These are phyloP conservation scores for Parietaria judaica DNA, from an alignment of 306 rosid species.

Conservation along the genomic window DNA sequence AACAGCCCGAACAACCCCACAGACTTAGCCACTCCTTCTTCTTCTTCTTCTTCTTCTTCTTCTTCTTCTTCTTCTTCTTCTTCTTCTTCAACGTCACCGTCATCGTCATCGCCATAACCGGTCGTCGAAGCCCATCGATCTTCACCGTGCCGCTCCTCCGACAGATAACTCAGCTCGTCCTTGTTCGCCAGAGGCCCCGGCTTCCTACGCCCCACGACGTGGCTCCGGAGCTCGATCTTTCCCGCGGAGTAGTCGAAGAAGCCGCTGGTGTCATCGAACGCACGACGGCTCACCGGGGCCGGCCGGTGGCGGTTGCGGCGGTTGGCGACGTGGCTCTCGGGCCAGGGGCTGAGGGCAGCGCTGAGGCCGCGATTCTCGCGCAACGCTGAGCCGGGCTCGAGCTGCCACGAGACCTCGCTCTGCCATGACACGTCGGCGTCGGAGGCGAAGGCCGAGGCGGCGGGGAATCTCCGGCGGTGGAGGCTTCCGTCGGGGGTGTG, in stretches of 20 bases:
- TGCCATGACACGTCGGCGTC: constrained; percentile 71
- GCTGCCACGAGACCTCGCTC: constrained; percentile 73
- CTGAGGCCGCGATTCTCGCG: constrained; percentile 36
- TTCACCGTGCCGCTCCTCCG: constrained; percentile 16
- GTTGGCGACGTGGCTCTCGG: too few relatives aligned
- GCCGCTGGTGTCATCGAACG: constrained; percentile 14
- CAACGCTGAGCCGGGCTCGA: constrained; percentile 46
- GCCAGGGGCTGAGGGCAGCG: constrained; percentile 60
- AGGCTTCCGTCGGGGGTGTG: constrained; percentile 21
- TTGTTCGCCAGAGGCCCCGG: constrained; percentile 43
- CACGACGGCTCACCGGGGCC: constrained; percentile 19
- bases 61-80: constrained; percentile 33
- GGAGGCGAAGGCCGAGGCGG: constrained; percentile 52
- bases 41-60: constrained; percentile 41
- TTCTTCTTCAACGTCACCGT: constrained; percentile 10
- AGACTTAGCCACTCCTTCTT: constrained; percentile 37
- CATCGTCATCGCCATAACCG: not conserved
- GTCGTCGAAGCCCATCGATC: constrained; percentile 8
- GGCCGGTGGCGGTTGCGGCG: constrained; percentile 28
- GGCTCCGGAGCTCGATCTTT: constrained; percentile 74
- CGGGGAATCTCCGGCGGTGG: constrained; percentile 25
- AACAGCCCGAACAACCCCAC: constrained; percentile 70
- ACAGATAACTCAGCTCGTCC: constrained; percentile 43
- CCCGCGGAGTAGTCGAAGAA: constrained; percentile 11
- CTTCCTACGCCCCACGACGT: constrained; percentile 34